Percentiles rank a stretch among this genome's conserved stretches.
Evolutionary conservation across 768 basidiomycete genomes (phyloP).

Genomic region (Paxillus ammoniavirescens): DNA sequence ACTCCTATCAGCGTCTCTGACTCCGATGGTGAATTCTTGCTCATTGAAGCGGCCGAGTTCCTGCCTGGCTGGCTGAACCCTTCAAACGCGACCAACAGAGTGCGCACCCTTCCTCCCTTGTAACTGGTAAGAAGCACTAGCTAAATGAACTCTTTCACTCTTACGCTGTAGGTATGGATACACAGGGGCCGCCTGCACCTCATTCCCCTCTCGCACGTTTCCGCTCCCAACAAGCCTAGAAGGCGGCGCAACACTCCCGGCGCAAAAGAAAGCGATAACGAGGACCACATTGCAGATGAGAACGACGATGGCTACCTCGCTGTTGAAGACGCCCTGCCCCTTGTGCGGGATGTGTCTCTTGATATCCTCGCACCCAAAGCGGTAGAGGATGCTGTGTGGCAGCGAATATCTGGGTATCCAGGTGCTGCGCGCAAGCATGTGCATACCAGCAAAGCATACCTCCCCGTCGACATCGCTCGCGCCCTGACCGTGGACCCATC

Average conservation of each 20-base stretch:
- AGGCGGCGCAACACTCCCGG: constrained; percentile 45
- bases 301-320: constrained; percentile 53
- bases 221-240: constrained; percentile 58
- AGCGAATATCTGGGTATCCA: constrained; percentile 78
- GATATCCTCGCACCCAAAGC: constrained; percentile 58
- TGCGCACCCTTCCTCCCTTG: constrained; percentile 44
- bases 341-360: constrained; percentile 52
- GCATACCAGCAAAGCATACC: constrained; percentile 74
- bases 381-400: constrained; percentile 69
- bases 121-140: constrained; percentile 31
- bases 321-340: constrained; percentile 57
- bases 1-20: constrained; percentile 52
- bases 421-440: constrained; percentile 58
- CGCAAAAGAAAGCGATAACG: constrained; percentile 48
- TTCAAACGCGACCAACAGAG: constrained; percentile 88
- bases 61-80: constrained; percentile 92
- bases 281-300: constrained; percentile 39
- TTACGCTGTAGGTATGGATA: constrained; percentile 83
- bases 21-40: constrained; percentile 91
- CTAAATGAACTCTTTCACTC: constrained; percentile 28
- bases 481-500: constrained; percentile 61
- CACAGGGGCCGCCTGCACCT: constrained; percentile 80
- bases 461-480: constrained; percentile 79
- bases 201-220: constrained; percentile 75
- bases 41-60: constrained; percentile 93